A percentile compares a stretch with the other conserved stretches of the same genome.
Evolutionary conservation across 2,329 filamentous ascomycete species (phyloP).

Genomic region (Pseudogymnoascus verrucosus): DNA sequence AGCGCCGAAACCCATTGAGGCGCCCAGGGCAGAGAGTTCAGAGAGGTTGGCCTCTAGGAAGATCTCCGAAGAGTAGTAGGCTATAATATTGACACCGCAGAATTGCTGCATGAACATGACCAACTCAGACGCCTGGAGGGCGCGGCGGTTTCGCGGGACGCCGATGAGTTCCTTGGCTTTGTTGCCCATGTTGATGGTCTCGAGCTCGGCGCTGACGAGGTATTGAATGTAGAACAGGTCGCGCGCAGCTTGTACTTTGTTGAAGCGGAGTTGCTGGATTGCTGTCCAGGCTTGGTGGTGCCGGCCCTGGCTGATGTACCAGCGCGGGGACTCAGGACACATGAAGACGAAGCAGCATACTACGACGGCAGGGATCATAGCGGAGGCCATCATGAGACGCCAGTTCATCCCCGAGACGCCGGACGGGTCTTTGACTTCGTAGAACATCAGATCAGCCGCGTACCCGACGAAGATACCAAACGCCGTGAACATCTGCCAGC

Average conservation of each 20-base stretch:
- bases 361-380: constrained; percentile 52
- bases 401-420: constrained; percentile 53
- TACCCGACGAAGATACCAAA: constrained; percentile 52
- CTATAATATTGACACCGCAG: constrained; percentile 46
- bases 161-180: constrained; percentile 50
- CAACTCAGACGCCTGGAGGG: constrained; percentile 50
- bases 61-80: constrained; percentile 54
- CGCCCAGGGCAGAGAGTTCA: constrained; percentile 44
- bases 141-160: constrained; percentile 54
- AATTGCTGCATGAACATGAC: constrained; percentile 63
- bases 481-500: constrained; percentile 51
- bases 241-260: constrained; percentile 46
- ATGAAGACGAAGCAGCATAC: constrained; percentile 39
- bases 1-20: constrained; percentile 55
- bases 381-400: constrained; percentile 62
- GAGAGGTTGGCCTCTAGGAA: constrained; percentile 48
- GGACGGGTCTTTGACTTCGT: constrained; percentile 42
- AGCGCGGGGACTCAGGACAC: constrained; percentile 42
- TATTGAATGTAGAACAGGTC: constrained; percentile 51
- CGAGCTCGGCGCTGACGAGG: constrained; percentile 48
- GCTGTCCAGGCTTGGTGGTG: constrained; percentile 40
- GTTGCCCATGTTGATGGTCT: constrained; percentile 40
- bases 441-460: constrained; percentile 54
- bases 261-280: constrained; percentile 40
- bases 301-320: constrained; percentile 42